Evolutionary conservation across 2,329 filamentous ascomycete species (phyloP).

Genomic region (Sarocladium oryzae): DNA sequence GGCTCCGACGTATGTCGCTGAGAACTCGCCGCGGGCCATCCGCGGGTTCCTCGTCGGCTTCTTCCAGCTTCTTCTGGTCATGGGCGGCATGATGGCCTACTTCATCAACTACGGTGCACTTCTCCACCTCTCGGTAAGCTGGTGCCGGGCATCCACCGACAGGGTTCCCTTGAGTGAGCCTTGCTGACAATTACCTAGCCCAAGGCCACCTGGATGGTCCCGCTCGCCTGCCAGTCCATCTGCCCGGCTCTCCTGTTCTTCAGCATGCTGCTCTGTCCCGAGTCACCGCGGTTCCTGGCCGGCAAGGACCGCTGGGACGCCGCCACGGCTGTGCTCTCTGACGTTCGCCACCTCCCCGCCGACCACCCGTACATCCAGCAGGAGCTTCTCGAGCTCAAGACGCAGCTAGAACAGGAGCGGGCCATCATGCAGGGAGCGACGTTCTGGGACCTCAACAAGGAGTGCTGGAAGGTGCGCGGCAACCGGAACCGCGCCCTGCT

Average conservation of each 20-base stretch:
- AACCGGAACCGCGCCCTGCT: conserved; percentile 19
- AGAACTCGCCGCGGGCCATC: conserved; percentile 52
- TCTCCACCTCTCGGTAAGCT: conserved; percentile 24
- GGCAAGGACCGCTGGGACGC: conserved; percentile 51
- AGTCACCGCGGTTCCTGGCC: conserved; percentile 55
- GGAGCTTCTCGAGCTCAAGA: conserved; percentile 24
- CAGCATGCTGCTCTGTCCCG: conserved; percentile 51
- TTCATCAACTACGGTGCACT: conserved; percentile 48
- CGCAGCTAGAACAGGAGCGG: conserved; percentile 23
- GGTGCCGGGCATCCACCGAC: no score
- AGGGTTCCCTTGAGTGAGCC: no score
- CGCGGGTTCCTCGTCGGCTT: conserved; percentile 53
- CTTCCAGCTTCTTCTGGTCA: conserved; percentile 52
- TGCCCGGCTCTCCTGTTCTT: conserved; percentile 46
- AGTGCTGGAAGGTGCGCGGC: conserved; percentile 14
- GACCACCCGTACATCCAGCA: conserved; percentile 30
- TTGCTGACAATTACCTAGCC: no score
- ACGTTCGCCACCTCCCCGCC: conserved; percentile 26
- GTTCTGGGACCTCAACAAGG: conserved; percentile 14
- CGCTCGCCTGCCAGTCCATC: conserved; percentile 49
- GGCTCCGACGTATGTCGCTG: conserved; percentile 54
- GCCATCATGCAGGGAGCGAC: conserved; percentile 12
- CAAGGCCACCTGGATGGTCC: conserved; percentile 43
- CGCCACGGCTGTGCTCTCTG: conserved; percentile 23
- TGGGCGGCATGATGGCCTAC: conserved; percentile 44